A percentile compares a stretch with the other conserved stretches of the same genome.
phyloP scores from a whole-genome alignment of 805 yeast genomes.

The Zygotorulaspora sp. region DNA sequence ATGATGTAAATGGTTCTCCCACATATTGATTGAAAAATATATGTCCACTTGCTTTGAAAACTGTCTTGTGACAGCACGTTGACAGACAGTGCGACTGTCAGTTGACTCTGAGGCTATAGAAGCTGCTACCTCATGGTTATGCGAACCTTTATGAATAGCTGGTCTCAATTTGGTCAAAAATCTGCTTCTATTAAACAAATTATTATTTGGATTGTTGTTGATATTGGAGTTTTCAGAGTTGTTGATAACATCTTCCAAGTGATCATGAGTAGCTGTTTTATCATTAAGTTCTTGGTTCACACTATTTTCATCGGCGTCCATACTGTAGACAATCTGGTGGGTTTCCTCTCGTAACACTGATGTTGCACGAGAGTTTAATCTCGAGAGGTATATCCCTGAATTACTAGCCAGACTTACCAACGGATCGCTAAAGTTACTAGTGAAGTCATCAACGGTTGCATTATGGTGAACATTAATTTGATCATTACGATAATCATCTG shows the following conservation, averaged over 20 bases:
- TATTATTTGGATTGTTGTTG: background rate
- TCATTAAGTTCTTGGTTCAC: too few species aligned
- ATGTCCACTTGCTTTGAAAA: slow-evolving; percentile 15
- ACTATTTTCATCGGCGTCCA: too few species aligned
- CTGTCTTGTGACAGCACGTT: slow-evolving; percentile 22
- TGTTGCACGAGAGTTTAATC: slow-evolving; percentile 4
- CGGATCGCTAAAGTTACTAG: slow-evolving; percentile 6
- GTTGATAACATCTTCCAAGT: too few species aligned
- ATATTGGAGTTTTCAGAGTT: too few species aligned
- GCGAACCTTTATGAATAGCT: slow-evolving; percentile 4
- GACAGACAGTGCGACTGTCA: slow-evolving; percentile 14
- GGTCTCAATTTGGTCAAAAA: slow-evolving; percentile 6
- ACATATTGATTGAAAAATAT: slow-evolving; percentile 17
- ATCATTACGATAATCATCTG: background rate
- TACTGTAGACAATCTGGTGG: too few species aligned
- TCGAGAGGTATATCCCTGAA: slow-evolving; percentile 9
- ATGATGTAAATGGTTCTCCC: slow-evolving; percentile 24
- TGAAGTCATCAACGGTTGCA: background rate
- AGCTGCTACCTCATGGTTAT: slow-evolving; percentile 3
- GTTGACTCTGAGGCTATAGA: slow-evolving; percentile 8
- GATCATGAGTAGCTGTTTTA: too few species aligned
- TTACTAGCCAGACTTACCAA: slow-evolving; percentile 16
- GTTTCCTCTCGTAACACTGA: slow-evolving; percentile 1
- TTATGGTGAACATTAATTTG: background rate
- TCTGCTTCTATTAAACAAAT: background rate